phyloP scores from a whole-genome alignment of 2,329 filamentous ascomycete species.

The Claviceps pazoutovae region DNA sequence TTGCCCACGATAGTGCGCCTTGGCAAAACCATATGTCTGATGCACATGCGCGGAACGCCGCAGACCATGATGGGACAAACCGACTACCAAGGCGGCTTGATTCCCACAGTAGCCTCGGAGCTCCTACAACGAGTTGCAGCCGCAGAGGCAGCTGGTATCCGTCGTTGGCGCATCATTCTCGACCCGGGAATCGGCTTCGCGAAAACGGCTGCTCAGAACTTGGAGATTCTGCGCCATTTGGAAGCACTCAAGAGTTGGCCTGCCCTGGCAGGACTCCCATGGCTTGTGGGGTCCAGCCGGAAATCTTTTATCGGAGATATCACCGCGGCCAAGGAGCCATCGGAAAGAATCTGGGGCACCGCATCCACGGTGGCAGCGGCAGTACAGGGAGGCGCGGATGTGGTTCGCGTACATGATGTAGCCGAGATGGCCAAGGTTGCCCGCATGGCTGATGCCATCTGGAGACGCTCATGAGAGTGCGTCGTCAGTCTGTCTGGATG shows the following conservation, averaged over 20 bases:
- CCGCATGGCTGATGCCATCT: slow-evolving; percentile 87
- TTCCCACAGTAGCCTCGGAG: slow-evolving; percentile 52
- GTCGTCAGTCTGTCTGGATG: neutral
- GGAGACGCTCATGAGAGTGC: slow-evolving; percentile 30
- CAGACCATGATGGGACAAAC: slow-evolving; percentile 62
- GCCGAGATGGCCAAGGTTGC: slow-evolving; percentile 72
- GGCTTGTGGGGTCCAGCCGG: slow-evolving; percentile 78
- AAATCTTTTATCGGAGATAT: slow-evolving; percentile 80
- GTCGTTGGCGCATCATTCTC: slow-evolving; percentile 86
- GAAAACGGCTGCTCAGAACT: slow-evolving; percentile 68
- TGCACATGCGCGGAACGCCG: slow-evolving; percentile 89
- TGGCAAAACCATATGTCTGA: slow-evolving; percentile 66
- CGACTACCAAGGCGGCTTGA: slow-evolving; percentile 54
- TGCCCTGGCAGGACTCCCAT: slow-evolving; percentile 58
- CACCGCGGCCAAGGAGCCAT: slow-evolving; percentile 59
- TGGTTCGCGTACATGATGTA: slow-evolving; percentile 86
- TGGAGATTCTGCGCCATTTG: slow-evolving; percentile 60
- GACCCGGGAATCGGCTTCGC: slow-evolving; percentile 93
- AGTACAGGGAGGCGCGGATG: slow-evolving; percentile 75
- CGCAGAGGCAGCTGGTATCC: slow-evolving; percentile 67
- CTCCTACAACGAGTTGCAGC: slow-evolving; percentile 55
- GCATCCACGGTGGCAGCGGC: slow-evolving; percentile 78
- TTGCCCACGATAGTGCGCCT: slow-evolving; percentile 63
- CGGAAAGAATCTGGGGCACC: slow-evolving; percentile 68
- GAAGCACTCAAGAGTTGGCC: slow-evolving; percentile 50